Percentiles rank a stretch among this genome's conserved stretches.
Conservation (phyloP, 768 basidiomycete genomes). For the Leccinum boreale region DNA sequence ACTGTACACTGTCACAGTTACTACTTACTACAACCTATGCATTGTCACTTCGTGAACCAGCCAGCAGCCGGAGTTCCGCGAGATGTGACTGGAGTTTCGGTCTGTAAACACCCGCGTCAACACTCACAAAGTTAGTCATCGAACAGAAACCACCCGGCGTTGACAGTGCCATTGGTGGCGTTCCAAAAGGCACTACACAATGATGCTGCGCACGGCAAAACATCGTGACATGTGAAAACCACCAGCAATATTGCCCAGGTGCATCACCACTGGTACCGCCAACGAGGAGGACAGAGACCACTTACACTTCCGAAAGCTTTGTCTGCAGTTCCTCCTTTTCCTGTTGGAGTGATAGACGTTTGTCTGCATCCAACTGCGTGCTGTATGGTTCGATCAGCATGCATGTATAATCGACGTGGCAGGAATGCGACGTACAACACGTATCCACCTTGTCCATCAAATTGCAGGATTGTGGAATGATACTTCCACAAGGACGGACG, state of each 20-base stretch:
- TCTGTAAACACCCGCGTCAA: constrained; percentile 33
- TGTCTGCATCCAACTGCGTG: constrained; percentile 86
- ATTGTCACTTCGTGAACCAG: constrained; percentile 18
- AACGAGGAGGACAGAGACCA: constrained; percentile 10
- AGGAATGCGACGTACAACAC: constrained; percentile 66
- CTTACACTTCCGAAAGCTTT: constrained; percentile 84
- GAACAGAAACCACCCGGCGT: neutral
- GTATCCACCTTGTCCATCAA: constrained; percentile 93
- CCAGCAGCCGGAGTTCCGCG: constrained; percentile 55
- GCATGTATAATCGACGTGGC: neutral
- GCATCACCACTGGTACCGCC: neutral
- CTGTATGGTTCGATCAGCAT: constrained; percentile 36
- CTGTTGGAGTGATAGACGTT: constrained; percentile 85
- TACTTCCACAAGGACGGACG: constrained; percentile 93
- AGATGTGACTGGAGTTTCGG: constrained; percentile 81
- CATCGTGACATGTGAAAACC: neutral
- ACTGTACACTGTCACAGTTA: neutral
- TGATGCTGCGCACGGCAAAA: neutral
- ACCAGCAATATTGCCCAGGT: neutral
- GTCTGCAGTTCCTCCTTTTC: constrained; percentile 89
- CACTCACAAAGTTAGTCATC: neutral
- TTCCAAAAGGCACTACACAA: neutral
- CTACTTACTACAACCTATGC: neutral
- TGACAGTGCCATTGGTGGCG: neutral
- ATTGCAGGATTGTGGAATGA: constrained; percentile 84